Base-by-base conservation (phyloP, 306 rosid species). In the Prunus armeniaca region DNA sequence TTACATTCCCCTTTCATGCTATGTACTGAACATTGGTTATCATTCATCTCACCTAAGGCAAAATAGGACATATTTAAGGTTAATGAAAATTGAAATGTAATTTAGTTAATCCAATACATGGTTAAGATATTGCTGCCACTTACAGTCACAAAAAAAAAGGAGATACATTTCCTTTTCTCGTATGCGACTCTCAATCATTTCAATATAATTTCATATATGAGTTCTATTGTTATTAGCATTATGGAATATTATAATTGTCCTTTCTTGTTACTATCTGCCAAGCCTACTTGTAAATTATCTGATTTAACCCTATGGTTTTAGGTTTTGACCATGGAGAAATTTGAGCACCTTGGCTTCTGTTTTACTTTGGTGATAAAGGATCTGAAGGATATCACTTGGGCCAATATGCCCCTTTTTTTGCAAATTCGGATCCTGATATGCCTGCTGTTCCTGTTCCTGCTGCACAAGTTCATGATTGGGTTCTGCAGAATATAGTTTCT, bases 341-440 rank as follows among this genome's bases (percentile, higher is more conserved):
- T 96, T 34, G 96, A 96, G 88, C 98, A 96, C 85, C 96, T 96
- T 67, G 96, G 96, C 72, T 89, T 88, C 89, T 96, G 47, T 64
- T 96, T 86, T 91, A 96, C 62, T 92, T 89, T 82, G 99, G 91
- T 71, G 99, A 92, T 38, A 92, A 89, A 78, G 99, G 91, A 79
- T 76, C 78, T 63, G 97, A 84, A 72, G 91, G 95, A 83, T 83
- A 80, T 84, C 84, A 84, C 56, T 82, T 96, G 80, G 87, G 98
- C 82, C 97, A 96, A 73, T 78, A 71, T 72, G 93, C 99, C 84
- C 99, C 98, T 1, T 96, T 96, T 86, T 96, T 96, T 55, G 98
- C 99, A 13, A 96, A 96, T 77, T 96, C 98, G 5, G 99, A 96
- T 86, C 98, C 99, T 34, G 97, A 91, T 82, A 96, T 96, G 99